Conservation (phyloP, 2,329 filamentous ascomycete genomes). For the Aureobasidium pullulans region DNA sequence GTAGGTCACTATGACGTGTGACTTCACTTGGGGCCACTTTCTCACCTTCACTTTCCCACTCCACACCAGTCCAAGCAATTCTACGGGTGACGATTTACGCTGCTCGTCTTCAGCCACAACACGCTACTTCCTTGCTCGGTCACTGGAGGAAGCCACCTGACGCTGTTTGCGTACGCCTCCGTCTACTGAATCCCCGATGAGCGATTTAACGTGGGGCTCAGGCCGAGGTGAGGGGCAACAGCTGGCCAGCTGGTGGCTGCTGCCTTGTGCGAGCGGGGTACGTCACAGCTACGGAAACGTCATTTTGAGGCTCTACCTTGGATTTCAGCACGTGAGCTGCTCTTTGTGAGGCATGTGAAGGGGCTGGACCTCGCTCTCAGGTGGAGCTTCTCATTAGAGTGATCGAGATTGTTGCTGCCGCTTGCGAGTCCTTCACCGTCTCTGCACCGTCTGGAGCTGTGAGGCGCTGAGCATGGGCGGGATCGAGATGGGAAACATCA, state of each 20-base stretch:
- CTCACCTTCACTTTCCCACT: neutral
- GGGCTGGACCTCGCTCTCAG: neutral
- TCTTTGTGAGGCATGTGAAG: neutral
- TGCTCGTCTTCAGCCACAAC: neutral
- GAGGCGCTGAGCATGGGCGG: neutral
- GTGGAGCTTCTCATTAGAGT: constrained; percentile 5
- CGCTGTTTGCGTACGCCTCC: constrained; percentile 6
- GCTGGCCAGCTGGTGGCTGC: neutral
- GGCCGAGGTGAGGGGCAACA: constrained; percentile 3
- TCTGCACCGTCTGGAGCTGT: neutral
- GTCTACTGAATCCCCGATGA: neutral
- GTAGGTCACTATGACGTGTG: neutral
- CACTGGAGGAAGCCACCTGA: constrained; percentile 6
- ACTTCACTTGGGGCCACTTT: neutral
- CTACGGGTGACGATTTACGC: constrained; percentile 1
- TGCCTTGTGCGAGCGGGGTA: constrained; percentile 5
- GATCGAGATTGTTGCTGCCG: neutral
- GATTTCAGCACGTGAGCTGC: neutral
- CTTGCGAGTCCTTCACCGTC: neutral
- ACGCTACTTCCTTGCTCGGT: constrained; percentile 7
- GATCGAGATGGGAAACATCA: neutral
- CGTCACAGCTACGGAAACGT: neutral
- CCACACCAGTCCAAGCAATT: neutral
- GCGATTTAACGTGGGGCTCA: constrained; percentile 7
- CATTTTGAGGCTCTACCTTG: neutral